These are phyloP conservation scores for Phaeosphaeria sp. DNA, from an alignment of 2,329 filamentous ascomycete species.

Conservation along the genomic window DNA sequence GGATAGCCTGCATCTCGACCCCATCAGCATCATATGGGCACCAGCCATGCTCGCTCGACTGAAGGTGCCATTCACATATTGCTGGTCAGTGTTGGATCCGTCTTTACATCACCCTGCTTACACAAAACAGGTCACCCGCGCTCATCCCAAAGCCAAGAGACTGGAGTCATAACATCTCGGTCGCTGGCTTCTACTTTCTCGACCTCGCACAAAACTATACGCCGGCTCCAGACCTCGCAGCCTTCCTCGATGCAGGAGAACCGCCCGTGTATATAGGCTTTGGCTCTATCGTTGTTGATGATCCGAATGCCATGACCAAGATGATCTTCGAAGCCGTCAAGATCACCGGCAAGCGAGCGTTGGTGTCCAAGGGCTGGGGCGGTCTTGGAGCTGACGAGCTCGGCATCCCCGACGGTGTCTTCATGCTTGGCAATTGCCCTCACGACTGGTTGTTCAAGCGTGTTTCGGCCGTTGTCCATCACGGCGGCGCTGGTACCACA, in stretches of 20 bases:
- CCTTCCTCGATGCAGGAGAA: constrained; percentile 48
- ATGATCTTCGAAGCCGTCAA: constrained; percentile 52
- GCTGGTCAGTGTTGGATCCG: constrained; percentile 64
- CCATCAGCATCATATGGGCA: constrained; percentile 80
- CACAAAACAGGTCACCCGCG: constrained; percentile 42
- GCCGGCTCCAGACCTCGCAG: constrained; percentile 47
- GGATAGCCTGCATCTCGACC: constrained; percentile 74
- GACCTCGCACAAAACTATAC: constrained; percentile 48
- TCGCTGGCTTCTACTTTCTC: constrained; percentile 52
- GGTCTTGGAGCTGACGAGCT: constrained; percentile 73
- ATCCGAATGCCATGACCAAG: constrained; percentile 50
- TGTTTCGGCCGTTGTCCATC: constrained; percentile 83
- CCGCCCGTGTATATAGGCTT: constrained; percentile 52
- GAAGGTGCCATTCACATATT: constrained; percentile 85
- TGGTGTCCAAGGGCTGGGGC: constrained; percentile 89
- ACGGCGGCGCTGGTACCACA: constrained; percentile 87
- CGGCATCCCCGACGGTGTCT: constrained; percentile 75
- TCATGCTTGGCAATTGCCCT: constrained; percentile 83
- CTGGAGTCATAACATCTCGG: constrained; percentile 50
- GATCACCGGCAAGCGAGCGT: constrained; percentile 72
- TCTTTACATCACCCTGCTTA: background rate
- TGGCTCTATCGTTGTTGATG: constrained; percentile 51
- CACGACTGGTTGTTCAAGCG: constrained; percentile 89
- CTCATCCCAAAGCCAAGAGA: constrained; percentile 56
- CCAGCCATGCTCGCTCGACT: constrained; percentile 79